Evolutionary conservation across 2,329 filamentous ascomycete species (phyloP).

Genomic region (Chaetomium sp.): DNA sequence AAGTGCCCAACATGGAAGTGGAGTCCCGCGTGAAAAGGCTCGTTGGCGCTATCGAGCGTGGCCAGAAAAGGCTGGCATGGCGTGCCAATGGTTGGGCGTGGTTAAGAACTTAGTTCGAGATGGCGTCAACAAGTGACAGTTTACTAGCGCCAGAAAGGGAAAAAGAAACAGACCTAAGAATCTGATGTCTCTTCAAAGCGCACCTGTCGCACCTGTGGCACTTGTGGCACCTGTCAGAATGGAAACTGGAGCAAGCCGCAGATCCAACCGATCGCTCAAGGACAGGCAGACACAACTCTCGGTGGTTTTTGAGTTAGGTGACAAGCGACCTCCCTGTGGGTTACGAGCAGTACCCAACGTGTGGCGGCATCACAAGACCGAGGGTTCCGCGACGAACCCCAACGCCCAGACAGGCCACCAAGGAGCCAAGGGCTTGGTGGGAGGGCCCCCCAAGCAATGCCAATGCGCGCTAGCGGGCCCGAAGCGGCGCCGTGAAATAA

Average conservation of each 20-base stretch:
- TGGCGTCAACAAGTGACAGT: not conserved
- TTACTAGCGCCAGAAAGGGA: not conserved
- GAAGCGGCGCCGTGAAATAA: constrained; percentile 34
- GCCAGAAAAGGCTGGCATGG: not conserved
- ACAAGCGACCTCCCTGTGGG: no score
- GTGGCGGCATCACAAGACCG: not conserved
- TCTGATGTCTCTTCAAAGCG: no score
- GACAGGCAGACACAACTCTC: not conserved
- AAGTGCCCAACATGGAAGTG: constrained; percentile 4
- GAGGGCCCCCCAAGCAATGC: constrained; percentile 16
- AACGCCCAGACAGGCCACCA: not conserved
- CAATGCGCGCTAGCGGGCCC: constrained; percentile 29
- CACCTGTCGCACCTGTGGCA: no score
- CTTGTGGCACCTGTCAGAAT: no score
- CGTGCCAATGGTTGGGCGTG: not conserved
- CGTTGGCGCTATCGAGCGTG: constrained; percentile 12
- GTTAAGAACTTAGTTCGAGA: not conserved
- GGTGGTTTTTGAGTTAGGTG: no score
- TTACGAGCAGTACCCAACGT: no score
- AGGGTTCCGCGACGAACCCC: not conserved
- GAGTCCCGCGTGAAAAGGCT: not conserved
- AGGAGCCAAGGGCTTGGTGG: constrained; percentile 17
- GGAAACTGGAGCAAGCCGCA: not conserved
- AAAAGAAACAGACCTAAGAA: not conserved
- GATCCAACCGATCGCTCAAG: not conserved